Base-by-base conservation (phyloP, 768 basidiomycete genomes). In the Boletus insuetus region DNA sequence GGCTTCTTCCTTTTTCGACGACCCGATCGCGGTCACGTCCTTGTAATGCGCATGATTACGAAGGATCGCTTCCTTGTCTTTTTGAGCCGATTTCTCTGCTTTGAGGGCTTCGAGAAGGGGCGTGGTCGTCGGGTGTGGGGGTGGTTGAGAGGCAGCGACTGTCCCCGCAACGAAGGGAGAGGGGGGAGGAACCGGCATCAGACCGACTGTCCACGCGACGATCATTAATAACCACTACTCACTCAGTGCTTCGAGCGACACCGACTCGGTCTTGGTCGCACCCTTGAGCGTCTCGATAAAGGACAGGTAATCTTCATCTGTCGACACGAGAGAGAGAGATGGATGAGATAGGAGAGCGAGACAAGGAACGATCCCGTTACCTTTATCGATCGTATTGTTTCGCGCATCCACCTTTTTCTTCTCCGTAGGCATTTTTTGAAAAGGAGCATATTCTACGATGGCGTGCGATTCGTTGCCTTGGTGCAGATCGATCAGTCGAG, bases 21-120 rank as follows among this genome's bases (percentile, higher is more conserved):
- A 46, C 2, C 66, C 61, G 4, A 65, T 67, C 42, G 65, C 66
- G 7, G 67, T 60, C 46, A 70, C 68, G 37, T 83, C 84, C 65
- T 85, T 85, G 73, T 87, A 86, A 65, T 88, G 89, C 0, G 82
- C 80, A 38, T 91, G 87, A 53, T 84, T 87, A 38, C 86, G 82
- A 32, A 85, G 74, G 54, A 86, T 89, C 29, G 82, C 74, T 62
- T 87, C 85, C 64, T 85, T 91, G 67, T 89, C 90, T 63, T 81
- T 86, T 63, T 83, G 81, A 0, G 82, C 81, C 7, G 79, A 67
- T 52, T 75, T 74, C 69, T 92, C 88, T 0, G 91, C 89, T 60
- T 93, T 91, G 58, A 98, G 84, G 1, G 94, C 92, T 66, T 96
- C 95, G 45, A 99, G 83, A 20, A 98, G 82, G 0, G 96, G 96